A percentile compares a stretch with the other conserved stretches of the same genome.
These are phyloP conservation scores for Metschnikowia picachoensis DNA, from an alignment of 805 yeast genomes.

Conservation along the genomic window DNA sequence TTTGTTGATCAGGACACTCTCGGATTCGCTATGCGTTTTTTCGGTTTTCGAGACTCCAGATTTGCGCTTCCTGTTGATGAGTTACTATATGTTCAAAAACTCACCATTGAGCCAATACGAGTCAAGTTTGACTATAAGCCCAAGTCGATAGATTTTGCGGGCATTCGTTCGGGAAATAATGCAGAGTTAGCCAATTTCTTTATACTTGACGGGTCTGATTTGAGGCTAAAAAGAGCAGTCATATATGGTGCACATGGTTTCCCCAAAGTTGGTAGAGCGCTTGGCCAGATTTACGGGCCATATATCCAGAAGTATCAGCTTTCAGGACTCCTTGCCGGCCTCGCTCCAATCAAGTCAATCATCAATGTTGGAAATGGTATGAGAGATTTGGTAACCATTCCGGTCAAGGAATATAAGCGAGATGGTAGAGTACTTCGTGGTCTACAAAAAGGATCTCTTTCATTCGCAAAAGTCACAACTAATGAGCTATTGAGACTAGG, in stretches of 20 bases:
- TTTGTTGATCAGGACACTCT: constrained; percentile 93
- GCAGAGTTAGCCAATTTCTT: constrained; percentile 87
- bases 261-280: constrained; percentile 48
- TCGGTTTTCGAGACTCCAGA: constrained; percentile 71
- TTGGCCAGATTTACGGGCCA: constrained; percentile 81
- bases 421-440: constrained; percentile 70
- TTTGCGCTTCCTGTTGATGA: constrained; percentile 67
- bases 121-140: constrained; percentile 88
- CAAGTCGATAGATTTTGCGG: constrained; percentile 78
- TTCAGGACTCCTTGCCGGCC: constrained; percentile 75
- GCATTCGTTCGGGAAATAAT: constrained; percentile 80
- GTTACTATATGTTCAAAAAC: constrained; percentile 61
- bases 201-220: constrained; percentile 78
- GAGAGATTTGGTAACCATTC: constrained; percentile 66
- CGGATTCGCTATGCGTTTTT: constrained; percentile 76
- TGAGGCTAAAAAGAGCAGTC: constrained; percentile 56
- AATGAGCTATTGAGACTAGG: constrained; percentile 80
- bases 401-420: constrained; percentile 66
- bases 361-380: constrained; percentile 78
- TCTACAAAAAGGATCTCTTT: constrained; percentile 67
- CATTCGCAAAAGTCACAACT: constrained; percentile 74
- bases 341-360: constrained; percentile 76
- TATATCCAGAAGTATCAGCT: constrained; percentile 81
- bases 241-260: constrained; percentile 79
- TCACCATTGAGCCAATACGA: constrained; percentile 55